A percentile compares a stretch with the other conserved stretches of the same genome.
Conservation (phyloP, 1,284 basidiomycete genomes). For the Moesziomyces parantarcticus region DNA sequence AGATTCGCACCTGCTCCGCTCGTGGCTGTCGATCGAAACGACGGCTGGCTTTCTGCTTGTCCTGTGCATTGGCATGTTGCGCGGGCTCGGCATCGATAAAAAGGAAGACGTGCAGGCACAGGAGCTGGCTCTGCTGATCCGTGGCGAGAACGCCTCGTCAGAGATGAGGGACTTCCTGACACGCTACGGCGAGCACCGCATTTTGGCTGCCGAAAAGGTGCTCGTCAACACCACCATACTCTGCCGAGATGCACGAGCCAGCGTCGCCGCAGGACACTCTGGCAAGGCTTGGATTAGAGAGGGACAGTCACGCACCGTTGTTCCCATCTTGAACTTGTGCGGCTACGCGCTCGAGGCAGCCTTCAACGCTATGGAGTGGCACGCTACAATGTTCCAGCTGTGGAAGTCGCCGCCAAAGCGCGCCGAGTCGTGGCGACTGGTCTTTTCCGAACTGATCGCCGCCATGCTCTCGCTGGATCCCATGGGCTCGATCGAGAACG, state of each 20-base stretch:
- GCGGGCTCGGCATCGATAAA: conserved; percentile 36
- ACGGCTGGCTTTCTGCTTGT: conserved; percentile 32
- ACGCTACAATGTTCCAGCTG: conserved; percentile 42
- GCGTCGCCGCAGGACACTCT: neutral
- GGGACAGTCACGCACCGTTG: conserved; percentile 29
- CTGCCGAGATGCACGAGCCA: conserved; percentile 15
- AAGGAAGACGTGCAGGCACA: conserved; percentile 21
- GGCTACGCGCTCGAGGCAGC: conserved; percentile 42
- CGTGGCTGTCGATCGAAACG: conserved; percentile 28
- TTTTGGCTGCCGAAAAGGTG: conserved; percentile 36
- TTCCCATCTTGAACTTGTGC: conserved; percentile 29
- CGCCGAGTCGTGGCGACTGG: conserved; percentile 37
- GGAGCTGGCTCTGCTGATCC: conserved; percentile 24
- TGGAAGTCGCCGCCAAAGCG: conserved; percentile 41
- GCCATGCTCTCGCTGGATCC: conserved; percentile 30
- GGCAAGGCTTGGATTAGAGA: conserved; percentile 18
- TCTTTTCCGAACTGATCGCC: conserved; percentile 23
- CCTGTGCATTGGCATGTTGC: conserved; percentile 21
- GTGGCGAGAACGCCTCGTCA: conserved; percentile 25
- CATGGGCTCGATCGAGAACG: conserved; percentile 25
- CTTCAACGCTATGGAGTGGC: conserved; percentile 45
- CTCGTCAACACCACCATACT: conserved; percentile 24
- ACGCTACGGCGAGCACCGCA: conserved; percentile 26
- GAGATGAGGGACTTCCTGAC: conserved; percentile 25
- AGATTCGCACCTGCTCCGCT: conserved; percentile 10